Conservation (phyloP, 768 basidiomycete species). For the Calocybe gangraenosa region DNA sequence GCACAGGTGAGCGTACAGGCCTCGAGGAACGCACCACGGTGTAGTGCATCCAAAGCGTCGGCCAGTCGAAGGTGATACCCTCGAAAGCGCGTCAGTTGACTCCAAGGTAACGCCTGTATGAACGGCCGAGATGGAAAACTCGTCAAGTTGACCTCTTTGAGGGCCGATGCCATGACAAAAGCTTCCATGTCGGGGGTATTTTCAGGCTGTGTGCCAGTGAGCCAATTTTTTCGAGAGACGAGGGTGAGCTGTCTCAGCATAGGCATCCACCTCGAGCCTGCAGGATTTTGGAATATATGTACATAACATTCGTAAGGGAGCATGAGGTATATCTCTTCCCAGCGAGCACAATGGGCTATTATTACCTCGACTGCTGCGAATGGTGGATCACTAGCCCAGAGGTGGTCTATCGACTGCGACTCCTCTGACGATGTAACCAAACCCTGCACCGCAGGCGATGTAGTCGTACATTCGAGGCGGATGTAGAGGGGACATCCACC, state of each 20-base stretch:
- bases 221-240: neutral
- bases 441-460: neutral
- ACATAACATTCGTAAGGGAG: slow-evolving; percentile 4
- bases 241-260: slow-evolving; percentile 7
- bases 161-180: neutral
- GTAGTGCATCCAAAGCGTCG: neutral
- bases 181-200: neutral
- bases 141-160: slow-evolving; percentile 8
- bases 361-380: slow-evolving; percentile 6
- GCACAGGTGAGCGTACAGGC: neutral
- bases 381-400: neutral
- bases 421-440: neutral
- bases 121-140: neutral
- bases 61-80: neutral
- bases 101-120: slow-evolving; percentile 8
- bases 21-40: neutral
- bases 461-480: neutral
- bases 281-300: neutral
- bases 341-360: neutral
- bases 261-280: neutral
- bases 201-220: neutral
- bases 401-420: neutral
- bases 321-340: slow-evolving; percentile 9
- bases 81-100: slow-evolving; percentile 3
- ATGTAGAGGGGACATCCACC: slow-evolving; percentile 4